phyloP scores from a whole-genome alignment of 495 filamentous ascomycete genomes.

The Sabuloglossum arenarium region DNA sequence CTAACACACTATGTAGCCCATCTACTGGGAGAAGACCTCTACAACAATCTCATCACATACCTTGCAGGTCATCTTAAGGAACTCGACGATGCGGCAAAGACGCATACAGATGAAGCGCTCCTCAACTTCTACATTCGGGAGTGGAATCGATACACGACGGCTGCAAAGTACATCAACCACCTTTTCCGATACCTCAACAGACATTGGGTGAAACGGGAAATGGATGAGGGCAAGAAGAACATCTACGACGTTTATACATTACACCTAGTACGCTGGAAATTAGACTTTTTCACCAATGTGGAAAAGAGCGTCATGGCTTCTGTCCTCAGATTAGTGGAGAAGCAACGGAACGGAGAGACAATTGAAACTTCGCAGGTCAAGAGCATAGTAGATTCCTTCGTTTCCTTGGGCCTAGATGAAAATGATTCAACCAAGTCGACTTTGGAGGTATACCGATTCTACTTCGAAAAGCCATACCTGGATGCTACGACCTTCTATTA shows the following conservation, averaged over 20 bases:
- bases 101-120: slow-evolving; percentile 74
- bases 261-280: slow-evolving; percentile 85
- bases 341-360: slow-evolving; percentile 92
- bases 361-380: slow-evolving; percentile 96
- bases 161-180: slow-evolving; percentile 92
- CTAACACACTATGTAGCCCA: slow-evolving; percentile 40
- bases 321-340: slow-evolving; percentile 88
- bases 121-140: slow-evolving; percentile 90
- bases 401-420: slow-evolving; percentile 87
- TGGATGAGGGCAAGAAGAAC: slow-evolving; percentile 97
- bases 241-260: slow-evolving; percentile 96
- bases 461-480: slow-evolving; percentile 87
- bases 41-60: slow-evolving; percentile 72
- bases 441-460: slow-evolving; percentile 75
- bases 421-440: slow-evolving; percentile 83
- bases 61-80: slow-evolving; percentile 50
- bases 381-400: slow-evolving; percentile 85
- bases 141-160: slow-evolving; percentile 88
- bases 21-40: slow-evolving; percentile 87
- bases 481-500: slow-evolving; percentile 71
- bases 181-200: slow-evolving; percentile 92
- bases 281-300: slow-evolving; percentile 68
- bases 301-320: slow-evolving; percentile 83
- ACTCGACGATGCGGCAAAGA: slow-evolving; percentile 44
- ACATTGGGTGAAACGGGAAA: slow-evolving; percentile 97